Evolutionary conservation across 805 yeast species (phyloP).

Genomic region (Martiniozyma abietophila): DNA sequence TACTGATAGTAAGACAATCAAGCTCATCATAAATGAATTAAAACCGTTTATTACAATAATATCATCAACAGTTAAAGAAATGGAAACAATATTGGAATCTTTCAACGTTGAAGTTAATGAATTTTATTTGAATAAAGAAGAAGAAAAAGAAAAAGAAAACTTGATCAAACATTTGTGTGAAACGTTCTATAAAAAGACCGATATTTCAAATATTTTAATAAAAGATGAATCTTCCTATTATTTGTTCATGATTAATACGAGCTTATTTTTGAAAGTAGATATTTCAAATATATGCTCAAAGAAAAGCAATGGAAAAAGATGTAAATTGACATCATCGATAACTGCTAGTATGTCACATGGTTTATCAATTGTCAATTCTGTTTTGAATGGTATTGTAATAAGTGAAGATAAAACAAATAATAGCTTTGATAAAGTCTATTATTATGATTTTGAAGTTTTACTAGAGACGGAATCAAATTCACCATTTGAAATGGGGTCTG

Average conservation of each 20-base stretch:
- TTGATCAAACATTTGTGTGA: slow-evolving; percentile 3
- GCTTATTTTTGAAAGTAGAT: too few species aligned
- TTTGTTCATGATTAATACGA: too few species aligned
- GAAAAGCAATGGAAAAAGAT: slow-evolving; percentile 84
- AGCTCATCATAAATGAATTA: slow-evolving; percentile 27
- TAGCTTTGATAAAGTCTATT: slow-evolving; percentile 31
- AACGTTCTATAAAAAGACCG: slow-evolving; percentile 1
- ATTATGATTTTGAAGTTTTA: slow-evolving; percentile 2
- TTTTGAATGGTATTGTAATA: slow-evolving; percentile 48
- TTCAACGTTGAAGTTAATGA: too few species aligned
- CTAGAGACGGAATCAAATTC: too few species aligned
- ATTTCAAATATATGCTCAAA: slow-evolving; percentile 14
- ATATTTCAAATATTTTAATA: slow-evolving; percentile 6
- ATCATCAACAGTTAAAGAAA: slow-evolving; percentile 74
- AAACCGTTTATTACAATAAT: slow-evolving; percentile 47
- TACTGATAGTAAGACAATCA: slow-evolving; percentile 30
- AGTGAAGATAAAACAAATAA: slow-evolving; percentile 78
- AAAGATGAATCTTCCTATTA: slow-evolving; percentile 1
- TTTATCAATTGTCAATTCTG: slow-evolving; percentile 34
- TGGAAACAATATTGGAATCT: slow-evolving; percentile 21
- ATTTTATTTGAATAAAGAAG: neutral
- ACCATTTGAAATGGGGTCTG: slow-evolving; percentile 23
- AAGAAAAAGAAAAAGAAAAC: neutral
- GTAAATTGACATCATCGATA: slow-evolving; percentile 75
- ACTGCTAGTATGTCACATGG: slow-evolving; percentile 66